phyloP scores from a whole-genome alignment of 306 rosid species.

The Quercus agrifolia region DNA sequence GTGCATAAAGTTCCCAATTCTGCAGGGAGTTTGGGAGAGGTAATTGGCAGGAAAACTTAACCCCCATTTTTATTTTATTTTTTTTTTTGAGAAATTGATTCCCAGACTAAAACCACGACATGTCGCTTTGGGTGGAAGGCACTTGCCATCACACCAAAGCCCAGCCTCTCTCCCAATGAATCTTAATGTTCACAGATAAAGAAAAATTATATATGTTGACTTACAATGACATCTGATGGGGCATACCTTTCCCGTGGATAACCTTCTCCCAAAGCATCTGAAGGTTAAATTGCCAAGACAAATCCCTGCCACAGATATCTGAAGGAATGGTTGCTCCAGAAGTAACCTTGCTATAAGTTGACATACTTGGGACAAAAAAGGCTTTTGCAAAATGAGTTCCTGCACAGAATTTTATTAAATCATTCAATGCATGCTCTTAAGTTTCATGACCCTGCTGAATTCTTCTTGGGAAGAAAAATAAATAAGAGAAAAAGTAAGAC shows the following conservation, averaged over 20 bases:
- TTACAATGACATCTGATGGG: neutral
- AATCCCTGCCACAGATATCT: constrained; percentile 39
- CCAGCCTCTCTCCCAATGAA: too few relatives aligned
- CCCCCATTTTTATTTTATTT: too few relatives aligned
- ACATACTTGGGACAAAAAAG: constrained; percentile 72
- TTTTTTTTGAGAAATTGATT: too few relatives aligned
- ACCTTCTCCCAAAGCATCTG: constrained; percentile 78
- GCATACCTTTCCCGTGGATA: constrained; percentile 49
- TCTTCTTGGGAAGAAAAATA: neutral
- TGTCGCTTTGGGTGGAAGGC: too few relatives aligned
- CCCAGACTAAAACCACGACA: too few relatives aligned
- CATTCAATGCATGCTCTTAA: constrained; percentile 16
- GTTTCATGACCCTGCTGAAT: constrained; percentile 3
- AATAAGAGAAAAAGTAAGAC: neutral
- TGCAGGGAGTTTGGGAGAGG: too few relatives aligned
- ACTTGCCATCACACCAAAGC: too few relatives aligned
- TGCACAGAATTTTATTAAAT: constrained; percentile 23
- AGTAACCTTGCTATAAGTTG: constrained; percentile 60
- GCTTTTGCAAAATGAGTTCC: constrained; percentile 66
- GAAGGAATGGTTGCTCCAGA: constrained; percentile 46
- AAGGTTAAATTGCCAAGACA: constrained; percentile 67
- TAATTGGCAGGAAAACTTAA: too few relatives aligned
- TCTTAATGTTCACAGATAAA: neutral
- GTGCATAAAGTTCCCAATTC: too few relatives aligned
- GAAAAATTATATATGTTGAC: neutral